Evolutionary conservation across 2,329 filamentous ascomycete genomes (phyloP).

Genomic region (Pseudogymnoascus sp.): DNA sequence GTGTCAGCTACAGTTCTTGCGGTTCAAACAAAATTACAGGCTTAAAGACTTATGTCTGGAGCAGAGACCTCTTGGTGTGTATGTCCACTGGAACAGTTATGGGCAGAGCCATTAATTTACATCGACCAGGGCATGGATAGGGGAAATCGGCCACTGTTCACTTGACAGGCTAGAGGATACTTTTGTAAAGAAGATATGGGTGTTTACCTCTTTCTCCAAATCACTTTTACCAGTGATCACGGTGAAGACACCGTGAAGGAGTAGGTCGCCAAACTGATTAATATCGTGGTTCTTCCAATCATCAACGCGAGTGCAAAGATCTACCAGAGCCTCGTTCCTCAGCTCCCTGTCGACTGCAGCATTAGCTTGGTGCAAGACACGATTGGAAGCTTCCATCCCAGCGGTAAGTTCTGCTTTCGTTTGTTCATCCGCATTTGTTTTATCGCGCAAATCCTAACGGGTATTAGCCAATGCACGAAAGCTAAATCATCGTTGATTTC

Average conservation of each 20-base stretch:
- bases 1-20: slow-evolving; percentile 18
- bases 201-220: slow-evolving; percentile 65
- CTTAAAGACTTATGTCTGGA: not conserved
- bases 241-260: slow-evolving; percentile 83
- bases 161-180: not conserved
- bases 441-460: slow-evolving; percentile 74
- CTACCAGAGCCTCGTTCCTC: slow-evolving; percentile 72
- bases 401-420: slow-evolving; percentile 62
- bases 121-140: not conserved
- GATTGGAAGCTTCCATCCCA: slow-evolving; percentile 75
- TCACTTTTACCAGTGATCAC: slow-evolving; percentile 87
- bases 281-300: slow-evolving; percentile 95
- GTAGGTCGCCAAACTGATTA: slow-evolving; percentile 80
- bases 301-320: slow-evolving; percentile 75
- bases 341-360: slow-evolving; percentile 85
- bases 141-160: not conserved
- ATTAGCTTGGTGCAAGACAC: slow-evolving; percentile 77
- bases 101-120: not conserved
- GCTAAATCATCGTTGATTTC: not conserved
- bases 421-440: slow-evolving; percentile 63
- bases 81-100: not conserved
- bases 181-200: not conserved
- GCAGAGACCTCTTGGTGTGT: not conserved
- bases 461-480: slow-evolving; percentile 9
- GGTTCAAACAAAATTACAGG: slow-evolving; percentile 4